Conservation (phyloP, 2,329 filamentous ascomycete genomes). For the Aspergillus transmontanensis region DNA sequence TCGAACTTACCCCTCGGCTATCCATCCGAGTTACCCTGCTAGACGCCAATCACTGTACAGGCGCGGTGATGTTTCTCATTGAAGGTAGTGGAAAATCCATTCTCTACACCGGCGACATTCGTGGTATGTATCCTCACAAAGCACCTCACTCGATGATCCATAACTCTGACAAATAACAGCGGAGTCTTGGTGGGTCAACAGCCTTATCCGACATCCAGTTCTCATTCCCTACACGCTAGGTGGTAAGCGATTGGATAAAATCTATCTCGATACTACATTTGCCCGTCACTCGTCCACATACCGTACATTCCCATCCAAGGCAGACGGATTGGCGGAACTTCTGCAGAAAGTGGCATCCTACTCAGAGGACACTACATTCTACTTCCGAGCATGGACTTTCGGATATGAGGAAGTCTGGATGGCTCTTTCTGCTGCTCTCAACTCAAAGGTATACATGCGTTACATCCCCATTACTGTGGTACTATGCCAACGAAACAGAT, state of each 20-base stretch:
- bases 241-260: constrained; percentile 69
- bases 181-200: constrained; percentile 83
- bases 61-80: constrained; percentile 90
- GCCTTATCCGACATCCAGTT: constrained; percentile 69
- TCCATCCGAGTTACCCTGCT: constrained; percentile 80
- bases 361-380: constrained; percentile 74
- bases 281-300: constrained; percentile 54
- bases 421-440: constrained; percentile 70
- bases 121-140: constrained; percentile 47
- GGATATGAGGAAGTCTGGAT: constrained; percentile 93
- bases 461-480: not conserved
- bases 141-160: not conserved
- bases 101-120: constrained; percentile 86
- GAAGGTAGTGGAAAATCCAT: constrained; percentile 72
- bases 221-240: constrained; percentile 74
- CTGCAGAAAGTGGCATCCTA: constrained; percentile 69
- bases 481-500: constrained; percentile 52
- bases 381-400: constrained; percentile 88
- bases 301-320: constrained; percentile 63
- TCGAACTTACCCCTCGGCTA: constrained; percentile 71
- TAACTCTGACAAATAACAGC: constrained; percentile 38
- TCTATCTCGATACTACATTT: constrained; percentile 91
- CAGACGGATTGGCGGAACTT: constrained; percentile 74
- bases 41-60: constrained; percentile 89
- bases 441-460: constrained; percentile 56